Conservation (phyloP, 768 basidiomycete genomes). For the Russula griseocarnosa region DNA sequence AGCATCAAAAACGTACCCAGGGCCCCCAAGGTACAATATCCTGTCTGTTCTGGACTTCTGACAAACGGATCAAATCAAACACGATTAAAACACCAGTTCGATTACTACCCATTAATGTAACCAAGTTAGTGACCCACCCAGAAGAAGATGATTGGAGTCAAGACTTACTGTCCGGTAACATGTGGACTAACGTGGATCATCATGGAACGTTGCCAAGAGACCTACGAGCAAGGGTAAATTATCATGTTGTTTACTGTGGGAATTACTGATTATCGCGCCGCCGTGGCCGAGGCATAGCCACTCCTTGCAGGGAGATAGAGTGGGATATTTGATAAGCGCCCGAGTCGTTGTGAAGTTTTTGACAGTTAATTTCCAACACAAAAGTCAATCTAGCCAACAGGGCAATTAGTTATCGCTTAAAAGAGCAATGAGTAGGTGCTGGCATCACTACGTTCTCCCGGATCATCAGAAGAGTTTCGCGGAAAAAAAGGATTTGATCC, state of each 20-base stretch:
- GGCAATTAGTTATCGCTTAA: neutral
- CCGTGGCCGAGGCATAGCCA: neutral
- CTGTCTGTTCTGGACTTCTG: neutral
- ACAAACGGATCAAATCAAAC: neutral
- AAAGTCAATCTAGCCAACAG: neutral
- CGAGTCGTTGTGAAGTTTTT: neutral
- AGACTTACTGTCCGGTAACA: neutral
- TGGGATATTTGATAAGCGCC: neutral
- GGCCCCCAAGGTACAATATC: neutral
- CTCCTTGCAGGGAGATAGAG: neutral
- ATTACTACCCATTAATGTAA: neutral
- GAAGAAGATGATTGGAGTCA: neutral
- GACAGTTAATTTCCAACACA: neutral
- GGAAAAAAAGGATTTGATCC: neutral
- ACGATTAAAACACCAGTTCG: neutral
- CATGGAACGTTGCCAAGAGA: neutral
- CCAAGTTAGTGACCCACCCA: neutral
- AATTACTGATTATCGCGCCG: neutral
- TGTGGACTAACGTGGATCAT: neutral
- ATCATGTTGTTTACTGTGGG: neutral
- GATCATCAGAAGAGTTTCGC: neutral
- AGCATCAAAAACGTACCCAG: neutral
- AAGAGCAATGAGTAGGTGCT: neutral
- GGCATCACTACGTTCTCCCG: constrained; percentile 1
- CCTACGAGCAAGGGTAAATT: neutral